These are phyloP conservation scores for Colletotrichum higginsianum DNA, from an alignment of 2,329 filamentous ascomycete species.

Conservation along the genomic window DNA sequence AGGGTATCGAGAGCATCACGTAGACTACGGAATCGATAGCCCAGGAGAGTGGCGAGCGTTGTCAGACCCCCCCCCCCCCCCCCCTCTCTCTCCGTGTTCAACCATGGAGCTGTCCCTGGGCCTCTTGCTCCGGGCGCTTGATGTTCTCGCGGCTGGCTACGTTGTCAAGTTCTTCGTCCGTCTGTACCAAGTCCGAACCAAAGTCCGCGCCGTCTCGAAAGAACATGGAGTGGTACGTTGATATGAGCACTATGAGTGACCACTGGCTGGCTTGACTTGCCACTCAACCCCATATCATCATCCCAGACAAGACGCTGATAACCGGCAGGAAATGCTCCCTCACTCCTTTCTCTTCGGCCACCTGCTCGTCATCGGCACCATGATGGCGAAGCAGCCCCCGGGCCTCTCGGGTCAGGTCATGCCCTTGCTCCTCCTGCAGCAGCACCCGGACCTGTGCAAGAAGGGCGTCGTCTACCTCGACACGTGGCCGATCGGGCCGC, in stretches of 20 bases:
- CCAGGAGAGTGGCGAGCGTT: too few relatives aligned
- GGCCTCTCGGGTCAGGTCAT: conserved; percentile 46
- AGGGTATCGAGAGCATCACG: too few relatives aligned
- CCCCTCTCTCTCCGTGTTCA: not conserved
- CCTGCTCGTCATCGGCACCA: conserved; percentile 43
- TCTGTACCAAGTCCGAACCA: conserved; percentile 7
- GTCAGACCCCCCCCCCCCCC: too few relatives aligned
- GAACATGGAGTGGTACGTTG: conserved; percentile 10
- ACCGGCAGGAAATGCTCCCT: conserved; percentile 45
- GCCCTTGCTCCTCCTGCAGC: conserved; percentile 40
- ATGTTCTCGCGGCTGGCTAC: not conserved
- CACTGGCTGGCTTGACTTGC: conserved; percentile 44
- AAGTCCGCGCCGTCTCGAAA: not conserved
- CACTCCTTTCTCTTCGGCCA: conserved; percentile 48
- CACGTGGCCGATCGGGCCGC: conserved; percentile 47
- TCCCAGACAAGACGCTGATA: conserved; percentile 43
- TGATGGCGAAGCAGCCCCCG: conserved; percentile 44
- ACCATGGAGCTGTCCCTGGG: conserved; percentile 1
- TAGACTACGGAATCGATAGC: too few relatives aligned
- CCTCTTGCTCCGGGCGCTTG: not conserved
- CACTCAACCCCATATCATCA: conserved; percentile 47
- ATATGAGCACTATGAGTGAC: not conserved
- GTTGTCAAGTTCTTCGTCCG: not conserved
- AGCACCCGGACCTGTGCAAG: conserved; percentile 41
- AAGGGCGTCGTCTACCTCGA: conserved; percentile 48